These are phyloP conservation scores for Clavariopsis aquatica DNA, from an alignment of 495 filamentous ascomycete genomes.

Conservation along the genomic window DNA sequence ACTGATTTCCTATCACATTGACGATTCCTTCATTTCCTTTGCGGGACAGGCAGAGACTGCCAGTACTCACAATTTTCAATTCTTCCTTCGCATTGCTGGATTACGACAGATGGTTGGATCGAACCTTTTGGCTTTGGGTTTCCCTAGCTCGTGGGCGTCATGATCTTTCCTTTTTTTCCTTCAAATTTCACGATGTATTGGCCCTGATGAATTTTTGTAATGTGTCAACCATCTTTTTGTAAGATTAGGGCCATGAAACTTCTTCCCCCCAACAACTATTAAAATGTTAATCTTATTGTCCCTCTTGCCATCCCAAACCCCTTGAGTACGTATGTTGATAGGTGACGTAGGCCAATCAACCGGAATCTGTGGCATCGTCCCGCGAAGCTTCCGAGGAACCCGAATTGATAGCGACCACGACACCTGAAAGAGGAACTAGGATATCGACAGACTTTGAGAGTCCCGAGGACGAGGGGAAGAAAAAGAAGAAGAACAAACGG, in stretches of 20 bases:
- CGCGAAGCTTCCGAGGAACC: constrained; percentile 31
- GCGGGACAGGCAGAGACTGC: constrained; percentile 6
- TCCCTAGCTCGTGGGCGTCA: constrained; percentile 12
- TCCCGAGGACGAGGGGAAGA: constrained; percentile 29
- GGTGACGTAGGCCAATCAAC: constrained; percentile 32
- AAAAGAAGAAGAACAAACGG: constrained; percentile 31
- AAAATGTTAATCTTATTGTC: constrained; percentile 30
- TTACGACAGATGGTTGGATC: constrained; percentile 11
- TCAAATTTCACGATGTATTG: constrained; percentile 7
- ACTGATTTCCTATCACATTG: constrained; percentile 49
- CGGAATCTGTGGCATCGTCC: constrained; percentile 20
- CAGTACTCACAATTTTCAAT: constrained; percentile 22
- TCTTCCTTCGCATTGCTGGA: constrained; percentile 9
- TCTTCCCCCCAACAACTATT: constrained; percentile 9
- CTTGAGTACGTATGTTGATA: constrained; percentile 34
- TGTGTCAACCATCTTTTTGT: constrained; percentile 11
- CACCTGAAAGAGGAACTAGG: constrained; percentile 6
- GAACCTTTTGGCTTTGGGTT: constrained; percentile 1
- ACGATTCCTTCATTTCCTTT: constrained; percentile 9
- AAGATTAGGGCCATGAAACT: constrained; percentile 29
- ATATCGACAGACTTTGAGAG: constrained; percentile 16
- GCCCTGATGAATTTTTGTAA: constrained; percentile 14
- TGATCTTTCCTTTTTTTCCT: constrained; percentile 8
- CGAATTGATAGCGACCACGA: constrained; percentile 22
- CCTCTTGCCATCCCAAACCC: constrained; percentile 7